phyloP scores from a whole-genome alignment of 352 stramenopile species.

The Pythium dissotocum region DNA sequence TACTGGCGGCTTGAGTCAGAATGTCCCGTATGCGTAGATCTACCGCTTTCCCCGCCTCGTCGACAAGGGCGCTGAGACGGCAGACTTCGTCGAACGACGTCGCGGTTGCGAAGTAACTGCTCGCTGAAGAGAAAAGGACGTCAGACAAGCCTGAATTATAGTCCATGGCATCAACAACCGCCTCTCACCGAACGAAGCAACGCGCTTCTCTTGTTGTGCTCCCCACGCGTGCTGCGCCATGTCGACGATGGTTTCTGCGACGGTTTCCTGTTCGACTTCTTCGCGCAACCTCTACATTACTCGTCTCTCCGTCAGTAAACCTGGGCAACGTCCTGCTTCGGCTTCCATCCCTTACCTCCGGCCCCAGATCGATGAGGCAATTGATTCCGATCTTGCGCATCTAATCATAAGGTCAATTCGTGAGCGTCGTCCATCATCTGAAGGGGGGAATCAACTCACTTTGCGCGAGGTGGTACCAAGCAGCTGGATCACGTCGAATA shows the following conservation, averaged over 20 bases:
- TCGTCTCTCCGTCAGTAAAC: not conserved
- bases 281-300: conserved; percentile 14
- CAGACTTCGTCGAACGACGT: conserved; percentile 20
- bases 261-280: not conserved
- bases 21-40: conserved; percentile 2
- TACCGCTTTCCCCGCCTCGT: conserved; percentile 5
- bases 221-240: conserved; percentile 2
- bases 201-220: conserved; percentile 15
- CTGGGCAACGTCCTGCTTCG: not conserved
- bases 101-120: conserved; percentile 11
- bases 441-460: not conserved
- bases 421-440: too few species aligned
- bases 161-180: not conserved
- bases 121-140: conserved; percentile 8
- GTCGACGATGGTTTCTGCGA: conserved; percentile 6
- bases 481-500: conserved; percentile 4
- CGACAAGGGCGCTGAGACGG: conserved; percentile 18
- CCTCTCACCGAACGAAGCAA: conserved; percentile 15
- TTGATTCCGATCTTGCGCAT: conserved; percentile 14
- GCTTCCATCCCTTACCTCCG: conserved; percentile 9
- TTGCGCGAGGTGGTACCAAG: conserved; percentile 19
- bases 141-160: too few species aligned
- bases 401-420: not conserved
- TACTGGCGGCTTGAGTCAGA: not conserved
- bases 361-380: conserved; percentile 20